Evolutionary conservation across 495 filamentous ascomycete genomes (phyloP).

Genomic region (Aspergillus cavernicola): DNA sequence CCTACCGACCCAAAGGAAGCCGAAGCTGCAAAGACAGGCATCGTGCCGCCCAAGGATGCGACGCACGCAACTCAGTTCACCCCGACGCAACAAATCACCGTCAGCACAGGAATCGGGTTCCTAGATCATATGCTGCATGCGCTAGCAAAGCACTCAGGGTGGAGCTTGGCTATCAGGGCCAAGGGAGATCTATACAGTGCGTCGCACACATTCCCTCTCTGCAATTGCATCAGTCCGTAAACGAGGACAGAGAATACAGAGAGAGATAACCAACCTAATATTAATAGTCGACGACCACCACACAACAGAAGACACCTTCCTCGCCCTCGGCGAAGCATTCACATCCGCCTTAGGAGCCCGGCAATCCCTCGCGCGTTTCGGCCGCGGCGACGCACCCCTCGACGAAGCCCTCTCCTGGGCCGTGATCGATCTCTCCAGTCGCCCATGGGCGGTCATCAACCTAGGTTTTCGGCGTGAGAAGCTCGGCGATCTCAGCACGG

Average conservation of each 20-base stretch:
- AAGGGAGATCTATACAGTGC: slow-evolving; percentile 91
- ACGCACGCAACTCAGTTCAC: slow-evolving; percentile 79
- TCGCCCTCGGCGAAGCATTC: slow-evolving; percentile 85
- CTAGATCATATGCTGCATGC: slow-evolving; percentile 99
- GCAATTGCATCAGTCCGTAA: neutral
- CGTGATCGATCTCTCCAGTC: slow-evolving; percentile 89
- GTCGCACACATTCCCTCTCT: slow-evolving; percentile 30
- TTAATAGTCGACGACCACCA: slow-evolving; percentile 95
- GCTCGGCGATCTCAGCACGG: slow-evolving; percentile 85
- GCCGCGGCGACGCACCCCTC: slow-evolving; percentile 82
- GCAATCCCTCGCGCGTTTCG: slow-evolving; percentile 82
- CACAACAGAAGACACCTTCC: slow-evolving; percentile 92
- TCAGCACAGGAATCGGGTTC: slow-evolving; percentile 97
- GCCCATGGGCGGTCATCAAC: slow-evolving; percentile 78
- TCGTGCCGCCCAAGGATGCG: slow-evolving; percentile 73
- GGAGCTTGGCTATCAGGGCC: slow-evolving; percentile 78
- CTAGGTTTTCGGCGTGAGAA: slow-evolving; percentile 82
- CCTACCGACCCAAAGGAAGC: slow-evolving; percentile 37
- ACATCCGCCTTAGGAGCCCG: slow-evolving; percentile 69
- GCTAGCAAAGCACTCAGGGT: slow-evolving; percentile 89
- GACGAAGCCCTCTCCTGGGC: slow-evolving; percentile 94
- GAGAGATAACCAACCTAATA: neutral
- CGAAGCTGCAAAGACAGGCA: slow-evolving; percentile 63
- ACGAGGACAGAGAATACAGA: no score
- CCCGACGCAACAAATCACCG: slow-evolving; percentile 74